Base-by-base conservation (phyloP, 1,139 yeast species). In the Candida anutae region DNA sequence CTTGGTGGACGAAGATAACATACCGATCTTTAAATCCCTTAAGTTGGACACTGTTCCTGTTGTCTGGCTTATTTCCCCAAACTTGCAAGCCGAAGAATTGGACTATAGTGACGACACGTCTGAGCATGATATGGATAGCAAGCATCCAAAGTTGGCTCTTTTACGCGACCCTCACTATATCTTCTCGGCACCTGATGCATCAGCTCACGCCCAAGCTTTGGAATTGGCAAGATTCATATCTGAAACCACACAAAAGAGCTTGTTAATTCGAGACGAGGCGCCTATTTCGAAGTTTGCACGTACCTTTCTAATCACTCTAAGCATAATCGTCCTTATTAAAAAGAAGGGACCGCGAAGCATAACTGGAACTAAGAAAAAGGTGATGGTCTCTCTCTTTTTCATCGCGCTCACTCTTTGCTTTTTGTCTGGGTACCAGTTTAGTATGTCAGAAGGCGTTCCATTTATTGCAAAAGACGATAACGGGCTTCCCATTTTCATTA, bases 21-120 rank as follows among this genome's bases (percentile, higher is more conserved):
- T 58, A 9, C 43, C 35, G 4, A 32, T 62, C 9, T 69, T 73
- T 35, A 47, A 53, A 16, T 49, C 52, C 14, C 42, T 77, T 28
- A 49, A 55, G 4, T 44, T 79, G 30, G 50, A 49, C 4, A 54
- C 72, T 3, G 70, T 78, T 3, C 90, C 93, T 2, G 77, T 74
- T 36, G 39, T 77, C 8, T 74, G 85, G 74, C 55, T 79, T 3
- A 63, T 73, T 32, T 84, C 84, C 2, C 82, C 82, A 4, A 52
- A 38, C 16, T 27, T 16, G 10, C 21, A 21, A 3, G 24, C 28
- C 4, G 36, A 29, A 5, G 28, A 20, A 5, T 34, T 26, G 10
- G 31, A 27, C n/a, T 18, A 25, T 19, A 18, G 18, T 6, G 35
- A 14, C 15, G 16, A 13, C 16, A 8, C 8, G 9, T 13, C 9